Conservation (phyloP, 257 asterid genomes). For the Schizonepeta tenuifolia region DNA sequence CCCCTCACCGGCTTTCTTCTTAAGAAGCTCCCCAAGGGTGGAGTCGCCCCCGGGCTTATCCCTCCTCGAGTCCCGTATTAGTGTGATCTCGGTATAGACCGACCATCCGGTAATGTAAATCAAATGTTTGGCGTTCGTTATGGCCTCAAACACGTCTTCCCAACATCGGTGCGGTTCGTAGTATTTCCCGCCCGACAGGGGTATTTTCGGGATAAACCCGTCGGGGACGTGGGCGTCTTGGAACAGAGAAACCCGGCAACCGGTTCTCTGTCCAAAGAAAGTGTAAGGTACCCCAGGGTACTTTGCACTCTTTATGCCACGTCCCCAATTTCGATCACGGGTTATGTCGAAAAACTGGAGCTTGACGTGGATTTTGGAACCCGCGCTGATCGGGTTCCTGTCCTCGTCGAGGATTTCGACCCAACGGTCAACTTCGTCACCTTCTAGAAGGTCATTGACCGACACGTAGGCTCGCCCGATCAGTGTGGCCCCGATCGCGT, state of each 20-base stretch:
- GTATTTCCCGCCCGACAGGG: constrained; percentile 61
- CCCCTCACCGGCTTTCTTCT: constrained; percentile 80
- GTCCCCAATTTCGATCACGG: constrained; percentile 74
- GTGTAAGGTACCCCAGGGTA: constrained; percentile 93
- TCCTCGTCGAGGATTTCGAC: constrained; percentile 64
- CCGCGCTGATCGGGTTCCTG: constrained; percentile 52
- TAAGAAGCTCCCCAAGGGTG: constrained; percentile 75
- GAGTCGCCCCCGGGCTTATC: constrained; percentile 73
- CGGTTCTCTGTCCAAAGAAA: constrained; percentile 70
- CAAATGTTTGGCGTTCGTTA: constrained; percentile 71
- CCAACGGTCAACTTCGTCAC: constrained; percentile 79
- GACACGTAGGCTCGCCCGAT: constrained; percentile 81
- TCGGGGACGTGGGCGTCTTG: constrained; percentile 87
- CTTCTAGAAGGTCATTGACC: constrained; percentile 61
- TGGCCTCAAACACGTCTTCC: constrained; percentile 86
- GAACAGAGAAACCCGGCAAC: constrained; percentile 71
- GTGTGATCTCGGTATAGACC: constrained; percentile 69
- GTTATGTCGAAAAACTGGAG: constrained; percentile 62
- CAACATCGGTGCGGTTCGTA: constrained; percentile 81
- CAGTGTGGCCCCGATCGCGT: constrained; percentile 73
- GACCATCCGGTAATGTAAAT: constrained; percentile 96
- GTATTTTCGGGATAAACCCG: constrained; percentile 65
- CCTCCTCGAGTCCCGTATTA: constrained; percentile 78
- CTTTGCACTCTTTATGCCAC: constrained; percentile 58
- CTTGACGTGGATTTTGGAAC: constrained; percentile 71